phyloP scores from a whole-genome alignment of 495 filamentous ascomycete species.

The Xylaria telfairii region DNA sequence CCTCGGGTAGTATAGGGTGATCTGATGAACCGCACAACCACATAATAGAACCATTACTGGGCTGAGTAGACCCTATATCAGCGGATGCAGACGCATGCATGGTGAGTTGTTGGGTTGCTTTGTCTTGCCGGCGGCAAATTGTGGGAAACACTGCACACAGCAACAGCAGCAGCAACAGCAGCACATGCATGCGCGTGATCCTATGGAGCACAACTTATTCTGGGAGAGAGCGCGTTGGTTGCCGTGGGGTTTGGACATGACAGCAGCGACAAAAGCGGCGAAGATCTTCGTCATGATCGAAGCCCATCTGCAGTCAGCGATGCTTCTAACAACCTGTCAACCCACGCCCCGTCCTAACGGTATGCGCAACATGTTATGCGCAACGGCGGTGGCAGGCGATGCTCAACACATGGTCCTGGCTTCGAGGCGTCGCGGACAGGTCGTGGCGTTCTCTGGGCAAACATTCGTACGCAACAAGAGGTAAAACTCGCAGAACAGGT shows the following conservation, averaged over 20 bases:
- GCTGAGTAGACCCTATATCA: neutral
- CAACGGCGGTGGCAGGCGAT: neutral
- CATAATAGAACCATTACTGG: neutral
- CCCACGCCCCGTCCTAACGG: neutral
- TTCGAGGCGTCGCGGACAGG: neutral
- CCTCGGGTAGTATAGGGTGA: neutral
- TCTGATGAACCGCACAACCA: constrained; percentile 5
- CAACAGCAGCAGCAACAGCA: neutral
- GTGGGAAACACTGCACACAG: neutral
- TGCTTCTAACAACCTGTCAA: neutral
- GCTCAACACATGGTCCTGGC: neutral
- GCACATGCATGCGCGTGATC: neutral
- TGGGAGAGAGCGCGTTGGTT: neutral
- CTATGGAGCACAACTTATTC: neutral
- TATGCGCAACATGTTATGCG: no score
- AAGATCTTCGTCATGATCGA: constrained; percentile 8
- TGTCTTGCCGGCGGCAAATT: constrained; percentile 18
- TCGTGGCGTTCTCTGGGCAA: neutral
- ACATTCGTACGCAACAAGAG: neutral
- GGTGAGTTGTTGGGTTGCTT: constrained; percentile 9
- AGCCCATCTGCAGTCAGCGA: neutral
- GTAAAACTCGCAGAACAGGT: neutral
- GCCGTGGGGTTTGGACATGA: neutral
- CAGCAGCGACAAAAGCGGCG: neutral
- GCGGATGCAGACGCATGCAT: neutral